Conservation (phyloP, 345 rosid genomes). For the Eucalyptus erythrocorys region DNA sequence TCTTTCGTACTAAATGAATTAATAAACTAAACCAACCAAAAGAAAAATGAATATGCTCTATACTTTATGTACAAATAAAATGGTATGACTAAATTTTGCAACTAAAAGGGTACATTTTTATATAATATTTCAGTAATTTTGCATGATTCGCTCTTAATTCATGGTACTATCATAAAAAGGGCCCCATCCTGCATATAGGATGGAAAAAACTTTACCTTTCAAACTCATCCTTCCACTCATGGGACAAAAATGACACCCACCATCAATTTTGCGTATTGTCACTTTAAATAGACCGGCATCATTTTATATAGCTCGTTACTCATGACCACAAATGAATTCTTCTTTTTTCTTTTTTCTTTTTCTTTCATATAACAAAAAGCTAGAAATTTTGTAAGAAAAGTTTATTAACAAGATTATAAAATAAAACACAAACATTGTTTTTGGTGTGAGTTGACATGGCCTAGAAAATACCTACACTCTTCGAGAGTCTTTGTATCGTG, state of each 20-base stretch:
- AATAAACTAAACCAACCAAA: background rate
- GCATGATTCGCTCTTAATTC: background rate
- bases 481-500: rapidly evolving
- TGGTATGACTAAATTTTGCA: background rate
- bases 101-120: background rate
- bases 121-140: background rate
- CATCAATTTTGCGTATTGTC: background rate
- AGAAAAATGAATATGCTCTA: background rate
- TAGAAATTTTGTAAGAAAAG: background rate
- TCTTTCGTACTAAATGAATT: background rate
- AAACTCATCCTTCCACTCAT: background rate
- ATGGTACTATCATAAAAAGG: background rate
- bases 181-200: background rate
- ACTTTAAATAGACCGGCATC: background rate
- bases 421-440: background rate
- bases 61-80: background rate
- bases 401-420: background rate
- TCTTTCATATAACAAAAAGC: no score
- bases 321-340: background rate
- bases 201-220: background rate
- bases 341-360: no score
- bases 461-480: no score
- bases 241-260: background rate
- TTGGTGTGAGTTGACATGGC: background rate
- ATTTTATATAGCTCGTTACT: background rate